Percentiles rank a stretch among this genome's conserved stretches.
Conservation (phyloP, 257 asterid species). For the Solanum neorickii region DNA sequence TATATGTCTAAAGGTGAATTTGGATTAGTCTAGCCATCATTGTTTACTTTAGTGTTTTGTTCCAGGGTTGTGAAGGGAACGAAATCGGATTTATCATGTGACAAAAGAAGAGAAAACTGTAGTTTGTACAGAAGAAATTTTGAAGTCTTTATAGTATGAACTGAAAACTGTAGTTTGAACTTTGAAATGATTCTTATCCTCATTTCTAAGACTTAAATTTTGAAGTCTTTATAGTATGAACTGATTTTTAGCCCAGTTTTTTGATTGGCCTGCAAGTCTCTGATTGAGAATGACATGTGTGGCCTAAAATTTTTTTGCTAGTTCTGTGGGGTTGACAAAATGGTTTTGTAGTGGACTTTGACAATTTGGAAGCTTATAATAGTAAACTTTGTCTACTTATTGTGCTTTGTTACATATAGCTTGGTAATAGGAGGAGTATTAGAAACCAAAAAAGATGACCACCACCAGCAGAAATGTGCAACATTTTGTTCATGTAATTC, state of each 20-base stretch:
- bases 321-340: background rate
- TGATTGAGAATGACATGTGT: background rate
- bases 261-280: background rate
- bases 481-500: background rate
- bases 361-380: background rate
- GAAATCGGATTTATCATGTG: background rate
- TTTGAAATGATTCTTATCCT: background rate
- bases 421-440: background rate
- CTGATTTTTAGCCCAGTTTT: background rate
- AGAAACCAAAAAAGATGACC: background rate
- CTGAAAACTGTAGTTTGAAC: background rate
- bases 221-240: background rate
- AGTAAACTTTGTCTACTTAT: background rate
- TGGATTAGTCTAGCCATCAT: background rate
- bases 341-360: background rate
- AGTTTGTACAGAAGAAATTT: background rate
- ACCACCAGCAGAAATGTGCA: background rate
- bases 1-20: background rate
- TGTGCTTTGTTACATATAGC: background rate
- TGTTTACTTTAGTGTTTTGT: background rate
- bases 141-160: background rate
- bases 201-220: background rate
- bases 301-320: background rate
- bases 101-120: background rate
- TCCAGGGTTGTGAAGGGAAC: background rate